phyloP scores from a whole-genome alignment of 2,329 filamentous ascomycete species.

The Alternaria sp. region DNA sequence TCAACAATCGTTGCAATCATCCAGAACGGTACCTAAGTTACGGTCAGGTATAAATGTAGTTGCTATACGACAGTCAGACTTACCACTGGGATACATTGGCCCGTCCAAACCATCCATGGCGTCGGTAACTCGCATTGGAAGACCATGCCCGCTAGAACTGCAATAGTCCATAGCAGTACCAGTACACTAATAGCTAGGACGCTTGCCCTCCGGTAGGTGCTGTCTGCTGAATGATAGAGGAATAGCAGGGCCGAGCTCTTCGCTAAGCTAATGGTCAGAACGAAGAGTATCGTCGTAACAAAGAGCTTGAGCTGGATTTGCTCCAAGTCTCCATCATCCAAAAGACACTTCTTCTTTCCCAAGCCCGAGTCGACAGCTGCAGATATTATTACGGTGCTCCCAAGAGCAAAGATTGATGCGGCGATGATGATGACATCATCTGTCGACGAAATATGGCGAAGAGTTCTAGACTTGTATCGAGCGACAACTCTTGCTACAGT shows the following conservation, averaged over 20 bases:
- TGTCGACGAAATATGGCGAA: slow-evolving; percentile 19
- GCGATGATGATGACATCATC: slow-evolving; percentile 35
- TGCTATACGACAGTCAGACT: not conserved
- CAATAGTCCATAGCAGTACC: slow-evolving; percentile 32
- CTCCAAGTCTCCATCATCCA: slow-evolving; percentile 14
- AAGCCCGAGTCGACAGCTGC: slow-evolving; percentile 33
- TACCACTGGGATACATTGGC: slow-evolving; percentile 38
- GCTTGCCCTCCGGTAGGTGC: slow-evolving; percentile 22
- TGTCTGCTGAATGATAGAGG: slow-evolving; percentile 30
- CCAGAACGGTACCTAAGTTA: slow-evolving; percentile 31
- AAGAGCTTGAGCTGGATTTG: slow-evolving; percentile 34
- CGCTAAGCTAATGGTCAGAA: slow-evolving; percentile 33
- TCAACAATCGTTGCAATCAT: slow-evolving; percentile 30
- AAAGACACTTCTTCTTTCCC: slow-evolving; percentile 28
- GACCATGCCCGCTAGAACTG: slow-evolving; percentile 26
- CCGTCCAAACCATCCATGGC: slow-evolving; percentile 36
- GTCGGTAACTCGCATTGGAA: slow-evolving; percentile 40
- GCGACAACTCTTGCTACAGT: slow-evolving; percentile 26
- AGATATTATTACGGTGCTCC: slow-evolving; percentile 34
- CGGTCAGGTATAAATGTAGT: not conserved
- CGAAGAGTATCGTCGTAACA: slow-evolving; percentile 35
- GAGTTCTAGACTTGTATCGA: slow-evolving; percentile 26
- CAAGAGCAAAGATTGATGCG: slow-evolving; percentile 34
- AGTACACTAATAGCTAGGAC: slow-evolving; percentile 23
- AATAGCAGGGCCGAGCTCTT: slow-evolving; percentile 38